A percentile compares a stretch with the other conserved stretches of the same genome.
Conservation (phyloP, 768 basidiomycete genomes). For the Tricholoma matsutake region DNA sequence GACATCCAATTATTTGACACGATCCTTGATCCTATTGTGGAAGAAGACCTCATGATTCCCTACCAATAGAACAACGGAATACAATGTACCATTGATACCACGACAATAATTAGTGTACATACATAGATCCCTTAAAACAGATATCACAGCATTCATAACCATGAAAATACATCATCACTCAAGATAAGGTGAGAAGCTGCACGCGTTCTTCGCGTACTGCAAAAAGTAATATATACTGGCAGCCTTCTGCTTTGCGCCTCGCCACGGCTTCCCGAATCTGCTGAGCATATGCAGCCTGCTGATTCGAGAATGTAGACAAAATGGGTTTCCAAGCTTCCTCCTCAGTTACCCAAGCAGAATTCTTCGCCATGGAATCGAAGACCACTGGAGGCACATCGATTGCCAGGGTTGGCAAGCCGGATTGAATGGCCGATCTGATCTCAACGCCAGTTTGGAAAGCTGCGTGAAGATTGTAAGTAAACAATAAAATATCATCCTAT, state of each 20-base stretch:
- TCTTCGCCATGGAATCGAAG: conserved; percentile 62
- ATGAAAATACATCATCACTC: neutral
- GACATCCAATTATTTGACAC: neutral
- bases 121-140: neutral
- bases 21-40: neutral
- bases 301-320: conserved; percentile 49
- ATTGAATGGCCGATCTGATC: conserved; percentile 56
- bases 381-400: conserved; percentile 60
- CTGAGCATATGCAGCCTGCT: conserved; percentile 58
- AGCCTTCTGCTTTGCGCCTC: conserved; percentile 62
- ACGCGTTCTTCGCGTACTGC: conserved; percentile 67
- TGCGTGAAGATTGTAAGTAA: conserved; percentile 20
- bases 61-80: neutral
- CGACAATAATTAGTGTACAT: too few relatives aligned
- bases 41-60: neutral
- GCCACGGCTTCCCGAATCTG: conserved; percentile 66
- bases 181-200: conserved; percentile 50
- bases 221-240: conserved; percentile 60
- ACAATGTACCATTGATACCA: neutral
- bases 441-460: conserved; percentile 62
- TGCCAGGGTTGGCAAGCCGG: conserved; percentile 64
- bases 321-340: conserved; percentile 74
- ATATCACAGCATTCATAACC: neutral
- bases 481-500: neutral
- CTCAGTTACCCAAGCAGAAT: conserved; percentile 62